Evolutionary conservation across 306 rosid genomes (phyloP), one percentile per base, ranked within the genome.

Genomic region (Aeschynomene evenia): DNA sequence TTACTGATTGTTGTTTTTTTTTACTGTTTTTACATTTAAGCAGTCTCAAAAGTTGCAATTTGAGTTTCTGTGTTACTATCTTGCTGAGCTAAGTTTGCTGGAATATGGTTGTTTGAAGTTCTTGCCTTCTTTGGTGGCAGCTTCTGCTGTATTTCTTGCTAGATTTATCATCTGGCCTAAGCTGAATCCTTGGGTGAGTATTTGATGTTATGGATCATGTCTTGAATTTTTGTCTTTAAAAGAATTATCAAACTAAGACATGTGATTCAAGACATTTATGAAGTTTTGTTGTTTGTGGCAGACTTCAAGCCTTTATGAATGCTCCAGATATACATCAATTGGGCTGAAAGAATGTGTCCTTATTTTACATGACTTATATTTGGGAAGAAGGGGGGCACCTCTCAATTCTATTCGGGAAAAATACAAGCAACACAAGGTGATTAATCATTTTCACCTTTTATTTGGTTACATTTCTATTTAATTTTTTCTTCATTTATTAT

Each of bases 61-160:
- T 71, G 96, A 88, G 67, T 93, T 82, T 57, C 68, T 93, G 28
- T 43, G 82, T 45, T 70, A 57, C 73, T 93, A 93, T 80, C 87
- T 90, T 43, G 97, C 91, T 4, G 98, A 93, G 84, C 79, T 93
- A 52, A 93, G 98, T 37, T 76, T 93, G 81, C 52, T 93, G 60
- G 97, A 93, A 7, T 88, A 86, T 53, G 56, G 48, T 20, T 86
- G 90, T 66, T 60, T 90, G 7, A 86, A 64, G 57, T 88, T 83
- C 68, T 68, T 88, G 55, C 97, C 98, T 61, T 93, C 96, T 16
- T 46, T 93, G 80, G 79, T 93, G 33, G 96, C 96, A 28, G 93
- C 96, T 0, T 85, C 98, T 0, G 89, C 55, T 10, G 48, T 80
- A 9, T 88, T 86, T 81, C 86, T 90, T 23, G 84, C 98, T 1